A percentile compares a stretch with the other conserved stretches of the same genome.
Conservation (phyloP, 805 yeast genomes). For the Ogataea chonburiensis region DNA sequence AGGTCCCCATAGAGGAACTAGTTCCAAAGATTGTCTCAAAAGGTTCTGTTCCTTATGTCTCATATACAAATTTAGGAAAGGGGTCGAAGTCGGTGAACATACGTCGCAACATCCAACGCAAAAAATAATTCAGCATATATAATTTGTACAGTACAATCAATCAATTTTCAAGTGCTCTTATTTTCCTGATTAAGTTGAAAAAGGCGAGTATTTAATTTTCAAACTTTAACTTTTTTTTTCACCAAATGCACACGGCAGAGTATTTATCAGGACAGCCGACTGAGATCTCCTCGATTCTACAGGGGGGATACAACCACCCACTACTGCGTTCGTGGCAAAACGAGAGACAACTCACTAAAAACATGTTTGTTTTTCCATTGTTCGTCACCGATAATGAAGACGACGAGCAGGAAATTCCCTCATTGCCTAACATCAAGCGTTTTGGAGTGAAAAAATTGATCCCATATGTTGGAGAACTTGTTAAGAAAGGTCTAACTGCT, state of each 20-base stretch:
- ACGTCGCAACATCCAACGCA: conserved; percentile 47
- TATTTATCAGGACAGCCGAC: conserved; percentile 59
- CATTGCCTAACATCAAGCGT: conserved; percentile 86
- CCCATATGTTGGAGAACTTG: conserved; percentile 66
- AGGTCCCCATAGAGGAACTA: conserved; percentile 52
- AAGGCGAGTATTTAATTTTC: too few relatives aligned
- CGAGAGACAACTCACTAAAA: conserved; percentile 78
- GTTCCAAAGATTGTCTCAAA: conserved; percentile 26
- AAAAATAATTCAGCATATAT: conserved; percentile 4
- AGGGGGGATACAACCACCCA: conserved; percentile 95
- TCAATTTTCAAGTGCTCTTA: neutral
- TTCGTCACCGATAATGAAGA: conserved; percentile 80
- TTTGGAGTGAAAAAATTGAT: conserved; percentile 78
- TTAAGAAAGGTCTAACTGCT: conserved; percentile 77
- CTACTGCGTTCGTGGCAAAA: conserved; percentile 88
- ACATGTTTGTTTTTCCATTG: conserved; percentile 89
- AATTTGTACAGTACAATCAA: neutral
- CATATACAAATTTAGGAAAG: conserved; percentile 38
- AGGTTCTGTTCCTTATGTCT: conserved; percentile 38
- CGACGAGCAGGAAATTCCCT: conserved; percentile 69
- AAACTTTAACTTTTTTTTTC: neutral
- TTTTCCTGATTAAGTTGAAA: too few relatives aligned
- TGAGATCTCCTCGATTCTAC: conserved; percentile 70
- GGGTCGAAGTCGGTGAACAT: conserved; percentile 51
- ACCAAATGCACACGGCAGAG: conserved; percentile 48